Conservation (phyloP, 305 asterid genomes). For the Fraxinus sp. region DNA sequence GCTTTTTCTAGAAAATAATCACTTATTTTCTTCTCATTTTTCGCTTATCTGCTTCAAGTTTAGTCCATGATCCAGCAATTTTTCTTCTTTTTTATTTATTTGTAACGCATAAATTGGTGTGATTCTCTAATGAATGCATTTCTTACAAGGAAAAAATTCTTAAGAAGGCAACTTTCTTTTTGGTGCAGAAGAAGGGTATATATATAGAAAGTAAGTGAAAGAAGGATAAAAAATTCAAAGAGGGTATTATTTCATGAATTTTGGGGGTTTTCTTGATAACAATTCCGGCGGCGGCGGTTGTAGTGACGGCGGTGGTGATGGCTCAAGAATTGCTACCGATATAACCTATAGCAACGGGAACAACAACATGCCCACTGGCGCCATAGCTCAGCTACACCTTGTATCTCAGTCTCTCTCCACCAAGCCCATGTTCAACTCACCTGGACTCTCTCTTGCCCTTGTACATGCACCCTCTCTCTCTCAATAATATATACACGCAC, state of each 20-base stretch:
- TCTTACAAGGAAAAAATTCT: background rate
- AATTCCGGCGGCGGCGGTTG: conserved; percentile 42
- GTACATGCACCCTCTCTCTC: conserved; percentile 26
- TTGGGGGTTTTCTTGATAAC: conserved; percentile 73
- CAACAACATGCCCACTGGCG: conserved; percentile 44
- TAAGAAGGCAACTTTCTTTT: background rate
- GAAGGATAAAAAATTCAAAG: background rate
- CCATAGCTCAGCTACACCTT: conserved; percentile 56
- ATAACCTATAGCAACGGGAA: conserved; percentile 32
- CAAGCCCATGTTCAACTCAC: conserved; percentile 47
- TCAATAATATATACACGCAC: background rate
- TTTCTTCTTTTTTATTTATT: background rate
- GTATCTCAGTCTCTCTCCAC: conserved; percentile 48
- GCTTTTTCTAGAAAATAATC: background rate
- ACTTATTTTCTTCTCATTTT: background rate
- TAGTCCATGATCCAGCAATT: background rate
- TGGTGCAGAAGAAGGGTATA: background rate
- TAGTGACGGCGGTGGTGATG: conserved; percentile 27
- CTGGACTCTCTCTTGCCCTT: conserved; percentile 44
- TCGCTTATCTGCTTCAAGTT: background rate
- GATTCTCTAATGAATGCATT: background rate
- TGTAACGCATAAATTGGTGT: background rate
- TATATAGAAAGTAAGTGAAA: background rate
- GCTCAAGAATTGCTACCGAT: conserved; percentile 50
- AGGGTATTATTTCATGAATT: conserved; percentile 61